Conservation (phyloP, 495 filamentous ascomycete species). For the Neurospora intermedia region DNA sequence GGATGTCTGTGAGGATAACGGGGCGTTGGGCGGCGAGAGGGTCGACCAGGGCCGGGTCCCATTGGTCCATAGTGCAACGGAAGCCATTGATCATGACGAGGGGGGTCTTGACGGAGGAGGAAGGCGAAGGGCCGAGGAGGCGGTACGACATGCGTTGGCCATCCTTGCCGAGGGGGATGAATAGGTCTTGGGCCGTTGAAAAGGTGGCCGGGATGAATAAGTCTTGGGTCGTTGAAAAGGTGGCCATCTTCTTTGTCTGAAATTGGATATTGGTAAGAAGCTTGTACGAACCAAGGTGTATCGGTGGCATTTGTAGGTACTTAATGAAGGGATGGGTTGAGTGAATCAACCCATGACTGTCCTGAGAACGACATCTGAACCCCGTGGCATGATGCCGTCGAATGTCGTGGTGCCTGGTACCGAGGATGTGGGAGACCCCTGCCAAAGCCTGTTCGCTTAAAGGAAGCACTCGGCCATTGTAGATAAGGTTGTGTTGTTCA, state of each 20-base stretch:
- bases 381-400: background rate
- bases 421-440: background rate
- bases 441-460: background rate
- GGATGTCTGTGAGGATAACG: slow-evolving; percentile 16
- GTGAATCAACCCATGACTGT: background rate
- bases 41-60: slow-evolving; percentile 22
- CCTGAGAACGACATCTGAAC: background rate
- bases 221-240: background rate
- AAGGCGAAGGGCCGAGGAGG: slow-evolving; percentile 11
- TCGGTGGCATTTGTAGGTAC: no score
- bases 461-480: background rate
- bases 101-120: slow-evolving; percentile 11
- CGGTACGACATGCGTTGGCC: slow-evolving; percentile 12
- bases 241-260: background rate
- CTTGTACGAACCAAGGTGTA: no score
- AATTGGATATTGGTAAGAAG: no score
- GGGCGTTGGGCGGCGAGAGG: slow-evolving; percentile 13
- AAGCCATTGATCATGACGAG: slow-evolving; percentile 24
- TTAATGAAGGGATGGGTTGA: no score
- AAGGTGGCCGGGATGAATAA: background rate
- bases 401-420: background rate
- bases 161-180: background rate
- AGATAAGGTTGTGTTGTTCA: background rate
- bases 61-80: slow-evolving; percentile 22
- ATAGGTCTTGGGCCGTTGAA: background rate